Evolutionary conservation across 108 stramenopile genomes (phyloP).

Genomic region (Stephanodiscus minutulus): DNA sequence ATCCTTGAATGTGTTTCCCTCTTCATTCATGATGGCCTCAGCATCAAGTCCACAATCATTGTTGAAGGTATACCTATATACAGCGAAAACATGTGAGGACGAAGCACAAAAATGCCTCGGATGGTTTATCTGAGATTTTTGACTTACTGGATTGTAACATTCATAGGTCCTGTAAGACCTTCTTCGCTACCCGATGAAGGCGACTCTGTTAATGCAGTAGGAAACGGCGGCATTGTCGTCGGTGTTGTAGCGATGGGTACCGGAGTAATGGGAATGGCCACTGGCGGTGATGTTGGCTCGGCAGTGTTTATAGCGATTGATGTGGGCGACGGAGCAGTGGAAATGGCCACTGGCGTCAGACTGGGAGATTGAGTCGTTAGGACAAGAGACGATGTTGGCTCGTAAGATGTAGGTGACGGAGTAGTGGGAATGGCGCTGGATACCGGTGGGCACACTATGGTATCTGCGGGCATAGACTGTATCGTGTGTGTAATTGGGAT

Average conservation of each 20-base stretch:
- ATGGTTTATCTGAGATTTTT: background rate
- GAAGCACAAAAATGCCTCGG: background rate
- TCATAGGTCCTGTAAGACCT: background rate
- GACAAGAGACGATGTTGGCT: background rate
- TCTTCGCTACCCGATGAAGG: background rate
- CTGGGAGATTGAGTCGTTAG: background rate
- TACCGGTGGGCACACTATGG: background rate
- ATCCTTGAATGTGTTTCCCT: slow-evolving; percentile 53
- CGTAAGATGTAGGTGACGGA: background rate
- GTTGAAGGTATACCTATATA: slow-evolving; percentile 31
- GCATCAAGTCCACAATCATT: slow-evolving; percentile 50
- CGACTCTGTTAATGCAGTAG: background rate
- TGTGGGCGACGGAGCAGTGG: background rate
- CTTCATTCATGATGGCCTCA: slow-evolving; percentile 52
- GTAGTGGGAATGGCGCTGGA: background rate
- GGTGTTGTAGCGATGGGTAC: background rate
- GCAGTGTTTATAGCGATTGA: background rate
- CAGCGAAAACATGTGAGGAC: slow-evolving; percentile 1
- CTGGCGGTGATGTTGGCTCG: background rate
- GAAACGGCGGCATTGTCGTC: background rate
- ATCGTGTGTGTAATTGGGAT: background rate
- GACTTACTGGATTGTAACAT: background rate
- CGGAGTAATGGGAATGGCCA: background rate
- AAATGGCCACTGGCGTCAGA: slow-evolving; percentile 2
- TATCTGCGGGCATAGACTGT: background rate